Conservation (phyloP, 495 filamentous ascomycete species). For the Hypoxylon fragiforme region DNA sequence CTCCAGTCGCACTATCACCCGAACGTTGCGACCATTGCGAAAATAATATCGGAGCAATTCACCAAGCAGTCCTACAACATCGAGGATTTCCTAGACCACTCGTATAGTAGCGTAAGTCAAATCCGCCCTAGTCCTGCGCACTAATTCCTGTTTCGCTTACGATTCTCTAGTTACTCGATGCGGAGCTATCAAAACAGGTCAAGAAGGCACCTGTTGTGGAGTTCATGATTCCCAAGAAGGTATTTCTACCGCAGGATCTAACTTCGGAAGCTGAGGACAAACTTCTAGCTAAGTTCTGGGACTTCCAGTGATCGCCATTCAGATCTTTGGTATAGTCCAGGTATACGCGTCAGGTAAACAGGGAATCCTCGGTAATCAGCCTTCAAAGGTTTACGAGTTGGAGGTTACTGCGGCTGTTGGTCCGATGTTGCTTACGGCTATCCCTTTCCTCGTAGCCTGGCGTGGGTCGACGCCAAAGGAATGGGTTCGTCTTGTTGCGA, state of each 20-base stretch:
- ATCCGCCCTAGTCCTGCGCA: neutral
- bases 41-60: constrained; percentile 95
- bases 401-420: constrained; percentile 10
- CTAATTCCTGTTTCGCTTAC: constrained; percentile 33
- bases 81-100: constrained; percentile 96
- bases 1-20: constrained; percentile 95
- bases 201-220: constrained; percentile 88
- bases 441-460: constrained; percentile 10
- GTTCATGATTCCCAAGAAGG: constrained; percentile 88
- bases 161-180: constrained; percentile 66
- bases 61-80: constrained; percentile 90
- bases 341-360: constrained; percentile 4
- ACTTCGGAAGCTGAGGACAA: constrained; percentile 48
- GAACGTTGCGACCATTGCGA: constrained; percentile 90
- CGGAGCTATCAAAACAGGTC: constrained; percentile 77
- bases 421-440: constrained; percentile 16
- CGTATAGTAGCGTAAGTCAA: constrained; percentile 76
- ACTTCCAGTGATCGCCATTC: constrained; percentile 46
- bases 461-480: constrained; percentile 21
- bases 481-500: constrained; percentile 21
- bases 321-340: constrained; percentile 5
- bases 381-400: constrained; percentile 8
- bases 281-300: constrained; percentile 59
- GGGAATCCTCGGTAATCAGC: constrained; percentile 8
- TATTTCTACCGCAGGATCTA: constrained; percentile 65